These are phyloP conservation scores for Nakazawaea holstii DNA, from an alignment of 805 yeast genomes.

Conservation along the genomic window DNA sequence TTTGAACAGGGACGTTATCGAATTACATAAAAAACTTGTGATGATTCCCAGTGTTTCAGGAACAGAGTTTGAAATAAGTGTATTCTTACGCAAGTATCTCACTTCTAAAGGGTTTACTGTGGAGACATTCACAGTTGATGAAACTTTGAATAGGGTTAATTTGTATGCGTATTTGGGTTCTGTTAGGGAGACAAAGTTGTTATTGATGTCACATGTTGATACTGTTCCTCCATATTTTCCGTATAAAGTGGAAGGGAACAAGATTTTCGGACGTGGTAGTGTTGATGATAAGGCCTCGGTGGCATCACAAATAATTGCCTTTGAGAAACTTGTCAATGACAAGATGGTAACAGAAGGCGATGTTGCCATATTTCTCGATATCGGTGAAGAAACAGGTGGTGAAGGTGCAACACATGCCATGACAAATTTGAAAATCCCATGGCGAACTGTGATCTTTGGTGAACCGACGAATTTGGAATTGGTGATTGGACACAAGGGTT, in stretches of 20 bases:
- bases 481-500: conserved; percentile 69
- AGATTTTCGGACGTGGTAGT: conserved; percentile 61
- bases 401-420: conserved; percentile 52
- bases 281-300: conserved; percentile 70
- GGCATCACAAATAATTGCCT: conserved; percentile 55
- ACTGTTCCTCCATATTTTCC: conserved; percentile 66
- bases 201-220: conserved; percentile 63
- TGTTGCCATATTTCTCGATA: conserved; percentile 52
- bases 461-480: conserved; percentile 70
- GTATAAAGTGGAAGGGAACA: conserved; percentile 40
- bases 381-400: conserved; percentile 67
- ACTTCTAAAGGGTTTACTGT: conserved; percentile 44
- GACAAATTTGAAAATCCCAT: conserved; percentile 31
- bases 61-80: conserved; percentile 31
- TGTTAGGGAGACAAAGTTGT: conserved; percentile 39
- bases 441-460: conserved; percentile 67
- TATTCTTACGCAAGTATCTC: conserved; percentile 34
- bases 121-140: conserved; percentile 33
- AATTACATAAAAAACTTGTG: conserved; percentile 30
- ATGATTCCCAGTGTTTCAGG: conserved; percentile 28
- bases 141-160: conserved; percentile 33
- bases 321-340: conserved; percentile 35
- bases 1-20: conserved; percentile 13
- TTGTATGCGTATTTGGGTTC: conserved; percentile 52
- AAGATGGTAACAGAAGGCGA: conserved; percentile 46